Evolutionary conservation across 176 grass and related monocot species (phyloP), one percentile per base, ranked within the genome.

Genomic region (Aegilops umbellulata): DNA sequence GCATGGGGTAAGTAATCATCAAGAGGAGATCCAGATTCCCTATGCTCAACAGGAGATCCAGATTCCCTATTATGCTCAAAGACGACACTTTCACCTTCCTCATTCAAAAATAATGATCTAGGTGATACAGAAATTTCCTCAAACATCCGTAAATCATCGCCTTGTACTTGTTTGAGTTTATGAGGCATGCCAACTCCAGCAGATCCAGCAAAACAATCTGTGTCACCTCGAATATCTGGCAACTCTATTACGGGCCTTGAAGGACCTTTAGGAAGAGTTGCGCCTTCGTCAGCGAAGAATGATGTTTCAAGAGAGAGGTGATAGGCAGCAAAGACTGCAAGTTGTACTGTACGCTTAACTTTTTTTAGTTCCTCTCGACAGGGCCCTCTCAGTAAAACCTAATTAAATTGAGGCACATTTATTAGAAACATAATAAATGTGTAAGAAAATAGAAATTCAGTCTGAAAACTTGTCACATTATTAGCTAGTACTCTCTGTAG

Each of bases 231-330:
- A 10, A 76, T 69, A 81, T 85, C 69, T 81, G 82, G 78, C 39
- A 76, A 19, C 53, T 88, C 51, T 85, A 77, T 34, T 38, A 36
- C n/a, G 77, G 81, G 78, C 55, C 60, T 92, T 38, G 44, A 86
- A 58, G 90, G 84, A 76, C 88, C 49, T 71, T 79, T 91, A 83
- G 93, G 89, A 76, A 93, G 89, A 72, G 76, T 91, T 32, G 97
- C 90, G 22, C 97, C 97, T 83, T 94, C 94, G 86, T 98, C 97
- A 38, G 88, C 97, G 78, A 98, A 88, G 82, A 96, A 98, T 88
- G 97, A 98, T 39, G 90, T 96, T 86, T 98, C 92, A 64, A 94
- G 82, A 82, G 88, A 95, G 60, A 98, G 88, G 80, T 98, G 97
- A 88, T 98, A 94, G 4, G 97, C 94, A 9, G 97, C 97, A 91